phyloP scores from a whole-genome alignment of 2,329 filamentous ascomycete genomes.

The Claviceps sp. region DNA sequence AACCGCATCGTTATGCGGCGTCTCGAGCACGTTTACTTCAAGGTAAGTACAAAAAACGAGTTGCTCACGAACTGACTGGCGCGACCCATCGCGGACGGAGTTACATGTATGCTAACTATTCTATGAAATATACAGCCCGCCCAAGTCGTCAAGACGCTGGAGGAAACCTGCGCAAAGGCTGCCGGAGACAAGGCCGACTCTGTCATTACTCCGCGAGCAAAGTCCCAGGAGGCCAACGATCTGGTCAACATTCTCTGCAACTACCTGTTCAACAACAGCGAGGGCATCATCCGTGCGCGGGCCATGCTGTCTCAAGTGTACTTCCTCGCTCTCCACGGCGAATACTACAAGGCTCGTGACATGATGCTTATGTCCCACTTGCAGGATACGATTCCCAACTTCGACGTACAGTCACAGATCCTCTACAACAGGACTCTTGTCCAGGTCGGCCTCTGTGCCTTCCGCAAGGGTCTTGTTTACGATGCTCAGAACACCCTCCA shows the following conservation, averaged over 20 bases:
- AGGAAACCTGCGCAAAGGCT: constrained; percentile 85
- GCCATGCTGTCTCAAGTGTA: constrained; percentile 99
- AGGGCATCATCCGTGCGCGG: constrained; percentile 88
- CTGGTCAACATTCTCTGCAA: constrained; percentile 83
- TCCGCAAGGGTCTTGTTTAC: constrained; percentile 92
- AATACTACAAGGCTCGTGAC: constrained; percentile 95
- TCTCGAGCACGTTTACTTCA: constrained; percentile 97
- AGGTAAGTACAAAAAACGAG: constrained; percentile 38
- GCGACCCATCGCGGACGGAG: background rate
- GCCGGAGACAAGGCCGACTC: constrained; percentile 61
- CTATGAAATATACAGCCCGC: constrained; percentile 44
- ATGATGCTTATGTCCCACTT: constrained; percentile 99
- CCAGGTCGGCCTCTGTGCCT: constrained; percentile 94
- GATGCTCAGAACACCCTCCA: constrained; percentile 96
- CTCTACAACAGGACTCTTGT: constrained; percentile 97
- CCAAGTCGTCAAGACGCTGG: constrained; percentile 82
- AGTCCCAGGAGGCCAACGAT: constrained; percentile 53
- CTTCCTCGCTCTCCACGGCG: constrained; percentile 91
- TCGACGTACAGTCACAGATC: constrained; percentile 94
- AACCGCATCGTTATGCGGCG: constrained; percentile 91
- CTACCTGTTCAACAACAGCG: constrained; percentile 88
- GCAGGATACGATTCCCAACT: constrained; percentile 92
- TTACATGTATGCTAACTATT: constrained; percentile 5
- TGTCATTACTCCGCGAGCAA: constrained; percentile 59
- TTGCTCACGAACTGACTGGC: background rate